A percentile compares a stretch with the other conserved stretches of the same genome.
phyloP scores from a whole-genome alignment of 2,329 filamentous ascomycete species.

The Claviceps fusiformis region DNA sequence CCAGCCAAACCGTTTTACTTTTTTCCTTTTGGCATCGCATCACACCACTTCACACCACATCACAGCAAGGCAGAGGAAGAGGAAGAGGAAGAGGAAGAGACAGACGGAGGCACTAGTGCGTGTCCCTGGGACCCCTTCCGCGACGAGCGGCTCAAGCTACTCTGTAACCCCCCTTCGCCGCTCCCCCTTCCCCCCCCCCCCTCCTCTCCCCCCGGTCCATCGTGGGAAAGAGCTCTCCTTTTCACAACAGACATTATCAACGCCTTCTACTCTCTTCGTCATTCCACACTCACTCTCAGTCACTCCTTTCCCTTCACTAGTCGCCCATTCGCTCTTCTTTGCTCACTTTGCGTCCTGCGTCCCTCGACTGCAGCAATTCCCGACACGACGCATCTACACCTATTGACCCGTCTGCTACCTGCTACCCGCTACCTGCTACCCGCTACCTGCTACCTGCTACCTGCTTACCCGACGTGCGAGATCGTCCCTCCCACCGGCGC shows the following conservation, averaged over 20 bases:
- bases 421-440: too few species aligned
- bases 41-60: too few species aligned
- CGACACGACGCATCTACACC: neutral
- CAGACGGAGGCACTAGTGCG: conserved; percentile 8
- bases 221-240: conserved; percentile 13
- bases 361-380: conserved; percentile 5
- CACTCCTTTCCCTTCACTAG: conserved; percentile 22
- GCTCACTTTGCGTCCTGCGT: conserved; percentile 9
- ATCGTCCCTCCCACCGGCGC: neutral
- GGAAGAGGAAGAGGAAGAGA: neutral
- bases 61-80: too few species aligned
- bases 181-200: neutral
- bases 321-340: neutral
- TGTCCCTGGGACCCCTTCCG: conserved; percentile 18
- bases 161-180: conserved; percentile 5
- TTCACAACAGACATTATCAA: conserved; percentile 18
- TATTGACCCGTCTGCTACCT: too few species aligned
- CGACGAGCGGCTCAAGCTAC: conserved; percentile 19
- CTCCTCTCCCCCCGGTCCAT: neutral
- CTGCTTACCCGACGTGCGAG: neutral
- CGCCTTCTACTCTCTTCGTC: conserved; percentile 13
- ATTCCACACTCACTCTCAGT: conserved; percentile 21
- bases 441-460: neutral
- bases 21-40: too few species aligned
- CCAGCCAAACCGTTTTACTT: too few species aligned